Base-by-base conservation (phyloP, 371 early-diverging fungal genomes). In the Batrachochytrium dendrobatidis region DNA sequence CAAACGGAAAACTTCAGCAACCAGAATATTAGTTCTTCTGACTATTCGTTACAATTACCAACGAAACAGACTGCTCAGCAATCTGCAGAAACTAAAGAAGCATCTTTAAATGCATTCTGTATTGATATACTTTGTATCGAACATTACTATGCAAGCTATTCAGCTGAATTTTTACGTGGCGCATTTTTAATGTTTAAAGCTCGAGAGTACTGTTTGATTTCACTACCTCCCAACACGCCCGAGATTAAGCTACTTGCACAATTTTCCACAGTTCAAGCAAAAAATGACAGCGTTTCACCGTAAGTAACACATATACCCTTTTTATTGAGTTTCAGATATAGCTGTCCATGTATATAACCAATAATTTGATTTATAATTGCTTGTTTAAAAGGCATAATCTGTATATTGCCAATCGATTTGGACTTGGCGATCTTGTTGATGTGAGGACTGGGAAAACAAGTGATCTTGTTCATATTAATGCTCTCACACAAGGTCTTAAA, bases 101-200 rank as follows among this genome's bases (percentile, higher is more conserved):
- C n/a, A n/a, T n/a, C n/a, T n/a, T n/a, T 63, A 24, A 78, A 78
- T 55, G 60, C 67, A 2, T 71, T 79, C 56, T 72, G 71, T 55
- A 66, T 79, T n/a, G 64, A 54, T 17, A 39, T 75, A 32, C 66
- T 79, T 45, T 75, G 68, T 60, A 73, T 78, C 30, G 75, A 72
- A n/a, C 62, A 69, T 20, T 44, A 32, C 10, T 73, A 71, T 48
- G 63, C 66, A 8, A 57, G 55, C 26, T 71, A 74, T 25, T 62
- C 72, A 24, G 53, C 59, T 44, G 71, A 76, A 53, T 66, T 79
- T 44, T 56, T 79, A 8, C 54, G 62, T 50, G 58, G 66, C 3
- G 76, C 72, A 3, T 79, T 76, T 51, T 34, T 52, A 12, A 24
- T 67, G 35, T 73, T 64, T 53, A 61, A 67, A 1, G 77, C 70